These are phyloP conservation scores for Hyphopichia fennica DNA, from an alignment of 1,139 yeast genomes.

Conservation along the genomic window DNA sequence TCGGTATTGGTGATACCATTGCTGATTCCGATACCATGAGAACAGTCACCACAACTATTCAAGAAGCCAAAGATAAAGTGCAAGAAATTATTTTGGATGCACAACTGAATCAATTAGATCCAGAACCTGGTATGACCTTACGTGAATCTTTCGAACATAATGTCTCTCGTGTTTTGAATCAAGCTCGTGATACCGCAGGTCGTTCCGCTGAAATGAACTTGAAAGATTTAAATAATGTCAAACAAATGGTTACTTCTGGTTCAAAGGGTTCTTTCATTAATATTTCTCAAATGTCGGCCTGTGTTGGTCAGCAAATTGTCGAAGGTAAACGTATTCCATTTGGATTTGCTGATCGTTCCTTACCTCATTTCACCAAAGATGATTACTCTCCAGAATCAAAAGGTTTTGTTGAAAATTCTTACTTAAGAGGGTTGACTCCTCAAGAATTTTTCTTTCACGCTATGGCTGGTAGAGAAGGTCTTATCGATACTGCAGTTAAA, in stretches of 20 bases:
- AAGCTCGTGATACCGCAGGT: slow-evolving; percentile 99
- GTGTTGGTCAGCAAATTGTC: slow-evolving; percentile 99
- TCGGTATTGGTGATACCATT: slow-evolving; percentile 99
- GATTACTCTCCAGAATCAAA: slow-evolving; percentile 97
- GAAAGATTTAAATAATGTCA: slow-evolving; percentile 92
- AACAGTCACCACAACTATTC: slow-evolving; percentile 87
- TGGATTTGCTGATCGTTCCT: slow-evolving; percentile 92
- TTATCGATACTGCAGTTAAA: slow-evolving; percentile 97
- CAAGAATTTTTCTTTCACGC: slow-evolving; percentile 99
- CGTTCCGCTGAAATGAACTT: slow-evolving; percentile 95
- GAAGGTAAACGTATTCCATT: slow-evolving; percentile 99
- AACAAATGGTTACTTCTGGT: slow-evolving; percentile 99
- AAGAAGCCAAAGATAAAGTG: slow-evolving; percentile 89
- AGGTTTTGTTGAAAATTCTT: slow-evolving; percentile 97
- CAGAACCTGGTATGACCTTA: slow-evolving; percentile 99
- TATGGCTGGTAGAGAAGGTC: slow-evolving; percentile 99
- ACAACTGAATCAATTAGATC: slow-evolving; percentile 81
- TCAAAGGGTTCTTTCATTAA: slow-evolving; percentile 99
- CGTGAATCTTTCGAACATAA: slow-evolving; percentile 98
- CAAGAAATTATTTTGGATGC: slow-evolving; percentile 92
- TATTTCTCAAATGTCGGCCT: slow-evolving; percentile 99
- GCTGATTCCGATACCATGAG: slow-evolving; percentile 97
- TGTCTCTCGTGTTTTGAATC: slow-evolving; percentile 91
- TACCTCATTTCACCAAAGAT: slow-evolving; percentile 97
- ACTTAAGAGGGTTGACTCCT: slow-evolving; percentile 95